These are phyloP conservation scores for Pinus tabuliformis DNA, from an alignment of 75 land plant species.

Conservation along the genomic window DNA sequence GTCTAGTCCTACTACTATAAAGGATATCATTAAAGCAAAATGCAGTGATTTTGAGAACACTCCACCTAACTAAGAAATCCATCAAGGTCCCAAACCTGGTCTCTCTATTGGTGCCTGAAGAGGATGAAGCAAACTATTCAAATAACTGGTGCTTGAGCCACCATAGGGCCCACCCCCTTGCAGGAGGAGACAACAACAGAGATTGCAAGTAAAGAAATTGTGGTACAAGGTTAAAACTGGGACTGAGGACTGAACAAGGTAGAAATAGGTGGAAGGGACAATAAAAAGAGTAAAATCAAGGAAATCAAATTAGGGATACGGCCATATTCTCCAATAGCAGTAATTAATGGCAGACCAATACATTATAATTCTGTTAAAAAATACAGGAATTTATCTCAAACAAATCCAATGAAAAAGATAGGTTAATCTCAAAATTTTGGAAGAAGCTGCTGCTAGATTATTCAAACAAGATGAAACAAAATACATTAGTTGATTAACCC, in stretches of 20 bases:
- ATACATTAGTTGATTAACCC: no score
- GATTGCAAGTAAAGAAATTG: background rate
- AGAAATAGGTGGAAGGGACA: background rate
- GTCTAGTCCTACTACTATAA: background rate
- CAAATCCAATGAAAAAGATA: no score
- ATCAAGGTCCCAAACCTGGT: background rate
- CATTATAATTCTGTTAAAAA: background rate
- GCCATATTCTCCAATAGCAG: background rate
- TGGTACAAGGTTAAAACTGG: background rate
- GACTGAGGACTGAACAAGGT: background rate
- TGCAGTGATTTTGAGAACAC: background rate
- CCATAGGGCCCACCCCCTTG: background rate
- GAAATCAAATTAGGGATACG: background rate
- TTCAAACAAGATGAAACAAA: no score
- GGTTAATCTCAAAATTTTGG: no score
- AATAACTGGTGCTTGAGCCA: background rate
- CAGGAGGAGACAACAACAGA: background rate
- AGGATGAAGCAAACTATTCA: no score
- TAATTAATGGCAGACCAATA: background rate
- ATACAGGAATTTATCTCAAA: no score
- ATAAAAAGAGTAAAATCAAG: background rate
- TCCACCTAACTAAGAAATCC: background rate
- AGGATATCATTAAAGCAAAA: background rate
- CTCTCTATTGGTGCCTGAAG: background rate
- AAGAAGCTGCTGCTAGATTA: no score